Evolutionary conservation across 2,329 filamentous ascomycete genomes (phyloP).

Genomic region (Pseudocercospora macadamiae): DNA sequence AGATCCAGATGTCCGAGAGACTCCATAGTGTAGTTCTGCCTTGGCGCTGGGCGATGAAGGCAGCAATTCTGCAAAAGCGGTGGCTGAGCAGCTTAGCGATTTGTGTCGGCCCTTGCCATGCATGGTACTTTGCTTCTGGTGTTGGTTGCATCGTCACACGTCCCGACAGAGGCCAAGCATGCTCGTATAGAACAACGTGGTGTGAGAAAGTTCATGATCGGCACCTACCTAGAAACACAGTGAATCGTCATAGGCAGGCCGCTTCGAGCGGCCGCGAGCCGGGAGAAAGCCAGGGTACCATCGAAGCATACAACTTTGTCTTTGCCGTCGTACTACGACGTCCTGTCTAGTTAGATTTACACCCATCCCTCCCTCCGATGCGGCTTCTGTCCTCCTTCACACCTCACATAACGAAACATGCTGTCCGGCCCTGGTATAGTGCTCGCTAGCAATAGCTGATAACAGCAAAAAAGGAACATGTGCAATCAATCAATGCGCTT

Average conservation of each 20-base stretch:
- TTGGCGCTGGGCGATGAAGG: no score
- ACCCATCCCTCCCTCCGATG: background rate
- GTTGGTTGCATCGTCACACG: no score
- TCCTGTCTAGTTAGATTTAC: background rate
- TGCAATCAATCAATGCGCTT: slow-evolving; percentile 8
- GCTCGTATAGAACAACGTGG: no score
- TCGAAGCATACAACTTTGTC: background rate
- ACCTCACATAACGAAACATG: slow-evolving; percentile 6
- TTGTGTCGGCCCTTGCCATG: no score
- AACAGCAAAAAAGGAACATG: slow-evolving; percentile 1
- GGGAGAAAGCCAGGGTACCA: background rate
- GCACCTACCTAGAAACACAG: background rate
- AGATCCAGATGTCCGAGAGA: background rate
- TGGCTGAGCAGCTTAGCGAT: no score
- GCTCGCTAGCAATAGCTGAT: slow-evolving; percentile 20
- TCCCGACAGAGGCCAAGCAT: no score
- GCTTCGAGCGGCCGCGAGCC: background rate
- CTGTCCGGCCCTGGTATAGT: slow-evolving; percentile 17
- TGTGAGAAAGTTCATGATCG: no score
- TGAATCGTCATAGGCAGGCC: background rate
- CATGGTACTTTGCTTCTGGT: no score
- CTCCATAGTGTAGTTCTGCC: no score
- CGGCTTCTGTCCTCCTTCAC: background rate
- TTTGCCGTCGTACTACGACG: background rate
- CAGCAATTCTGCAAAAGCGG: no score